Percentiles rank a stretch among this genome's conserved stretches.
Evolutionary conservation across 176 grass and related monocot genomes (phyloP).

Genomic region (Puya raimondii): DNA sequence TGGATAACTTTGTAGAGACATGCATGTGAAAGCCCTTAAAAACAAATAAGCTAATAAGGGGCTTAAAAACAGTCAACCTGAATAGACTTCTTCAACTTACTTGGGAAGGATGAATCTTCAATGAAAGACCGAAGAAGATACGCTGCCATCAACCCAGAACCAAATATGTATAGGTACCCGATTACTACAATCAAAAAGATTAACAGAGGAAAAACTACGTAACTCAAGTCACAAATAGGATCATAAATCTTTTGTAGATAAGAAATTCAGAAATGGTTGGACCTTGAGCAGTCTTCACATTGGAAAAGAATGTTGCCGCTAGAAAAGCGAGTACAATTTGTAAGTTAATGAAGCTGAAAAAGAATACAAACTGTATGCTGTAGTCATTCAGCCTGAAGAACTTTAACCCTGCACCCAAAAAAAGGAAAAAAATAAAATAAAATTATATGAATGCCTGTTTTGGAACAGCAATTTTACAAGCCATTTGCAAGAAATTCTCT

Average conservation of each 20-base stretch:
- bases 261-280: neutral
- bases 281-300: slow-evolving; percentile 41
- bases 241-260: neutral
- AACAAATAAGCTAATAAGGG: neutral
- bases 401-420: slow-evolving; percentile 29
- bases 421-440: neutral
- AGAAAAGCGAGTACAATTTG: slow-evolving; percentile 51
- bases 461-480: neutral
- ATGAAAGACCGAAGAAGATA: slow-evolving; percentile 34
- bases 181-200: slow-evolving; percentile 28
- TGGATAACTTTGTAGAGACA: neutral
- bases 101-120: slow-evolving; percentile 37
- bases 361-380: slow-evolving; percentile 45
- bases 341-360: slow-evolving; percentile 48
- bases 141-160: slow-evolving; percentile 36
- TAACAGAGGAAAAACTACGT: neutral
- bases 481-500: neutral
- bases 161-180: slow-evolving; percentile 50
- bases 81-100: slow-evolving; percentile 19
- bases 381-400: slow-evolving; percentile 60
- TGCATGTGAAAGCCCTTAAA: neutral
- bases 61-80: too few species aligned
- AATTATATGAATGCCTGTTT: neutral
- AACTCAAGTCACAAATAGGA: slow-evolving; percentile 6
- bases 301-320: slow-evolving; percentile 46